These are phyloP conservation scores for Fibroporia radiculosa DNA, from an alignment of 768 basidiomycete species.

Conservation along the genomic window DNA sequence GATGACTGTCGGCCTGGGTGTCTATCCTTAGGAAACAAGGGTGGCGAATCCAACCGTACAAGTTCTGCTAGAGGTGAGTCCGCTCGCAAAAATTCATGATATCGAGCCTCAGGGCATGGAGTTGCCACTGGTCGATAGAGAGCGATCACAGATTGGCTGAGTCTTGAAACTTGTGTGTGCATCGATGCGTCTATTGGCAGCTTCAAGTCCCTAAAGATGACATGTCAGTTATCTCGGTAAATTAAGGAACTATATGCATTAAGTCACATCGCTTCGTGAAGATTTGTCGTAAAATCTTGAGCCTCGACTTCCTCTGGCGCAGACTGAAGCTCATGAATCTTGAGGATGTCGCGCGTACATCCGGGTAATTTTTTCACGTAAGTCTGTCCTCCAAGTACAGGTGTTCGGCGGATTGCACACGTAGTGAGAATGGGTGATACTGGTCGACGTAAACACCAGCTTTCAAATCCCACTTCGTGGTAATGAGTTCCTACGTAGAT, in stretches of 20 bases:
- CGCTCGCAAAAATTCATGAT: slow-evolving; percentile 25
- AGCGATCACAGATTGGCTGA: slow-evolving; percentile 22
- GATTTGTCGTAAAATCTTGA: slow-evolving; percentile 11
- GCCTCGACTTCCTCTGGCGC: background rate
- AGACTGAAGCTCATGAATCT: background rate
- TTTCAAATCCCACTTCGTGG: background rate
- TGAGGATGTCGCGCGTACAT: slow-evolving; percentile 4
- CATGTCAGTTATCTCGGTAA: background rate
- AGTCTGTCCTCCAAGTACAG: slow-evolving; percentile 28
- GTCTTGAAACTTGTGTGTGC: slow-evolving; percentile 14
- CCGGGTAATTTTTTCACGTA: slow-evolving; percentile 23
- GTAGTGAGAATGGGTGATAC: slow-evolving; percentile 40
- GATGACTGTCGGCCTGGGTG: slow-evolving; percentile 5
- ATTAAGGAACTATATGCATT: background rate
- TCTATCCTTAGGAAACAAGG: slow-evolving; percentile 37
- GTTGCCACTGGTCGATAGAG: too few species aligned
- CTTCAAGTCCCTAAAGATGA: slow-evolving; percentile 23
- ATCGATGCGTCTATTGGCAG: slow-evolving; percentile 23
- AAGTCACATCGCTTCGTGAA: slow-evolving; percentile 35
- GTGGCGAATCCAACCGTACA: slow-evolving; percentile 29
- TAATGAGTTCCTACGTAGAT: background rate
- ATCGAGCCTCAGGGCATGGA: too few species aligned
- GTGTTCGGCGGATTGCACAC: slow-evolving; percentile 40
- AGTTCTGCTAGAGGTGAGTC: slow-evolving; percentile 21
- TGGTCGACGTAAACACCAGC: slow-evolving; percentile 19